Evolutionary conservation across 495 filamentous ascomycete genomes (phyloP).

Genomic region (Filosporella fistucella): DNA sequence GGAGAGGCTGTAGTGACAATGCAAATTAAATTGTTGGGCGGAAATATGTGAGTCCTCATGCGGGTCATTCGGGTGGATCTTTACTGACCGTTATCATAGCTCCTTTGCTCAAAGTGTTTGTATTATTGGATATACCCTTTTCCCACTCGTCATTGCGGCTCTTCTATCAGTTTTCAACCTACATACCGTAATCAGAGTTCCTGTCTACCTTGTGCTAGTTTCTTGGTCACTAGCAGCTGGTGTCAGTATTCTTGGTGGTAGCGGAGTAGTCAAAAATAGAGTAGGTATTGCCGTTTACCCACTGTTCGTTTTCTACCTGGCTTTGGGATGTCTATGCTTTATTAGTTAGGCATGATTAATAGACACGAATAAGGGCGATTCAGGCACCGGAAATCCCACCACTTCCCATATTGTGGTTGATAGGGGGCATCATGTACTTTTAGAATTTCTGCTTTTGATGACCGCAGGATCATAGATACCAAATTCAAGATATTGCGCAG

Average conservation of each 20-base stretch:
- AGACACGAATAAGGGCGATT: too few species aligned
- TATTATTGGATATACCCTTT: constrained; percentile 98
- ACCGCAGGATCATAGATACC: too few species aligned
- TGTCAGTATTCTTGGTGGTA: constrained; percentile 92
- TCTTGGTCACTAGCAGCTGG: constrained; percentile 92
- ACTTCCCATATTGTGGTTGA: too few species aligned
- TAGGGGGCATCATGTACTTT: too few species aligned
- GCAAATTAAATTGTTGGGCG: constrained; percentile 95
- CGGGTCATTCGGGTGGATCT: constrained; percentile 3
- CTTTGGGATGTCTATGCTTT: constrained; percentile 90
- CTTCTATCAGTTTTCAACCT: constrained; percentile 79
- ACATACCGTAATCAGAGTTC: constrained; percentile 73
- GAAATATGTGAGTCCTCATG: constrained; percentile 77
- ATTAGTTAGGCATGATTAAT: constrained; percentile 73
- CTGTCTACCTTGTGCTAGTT: constrained; percentile 82
- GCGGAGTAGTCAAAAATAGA: constrained; percentile 89
- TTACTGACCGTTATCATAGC: constrained; percentile 38
- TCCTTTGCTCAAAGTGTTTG: constrained; percentile 97
- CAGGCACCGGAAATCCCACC: too few species aligned
- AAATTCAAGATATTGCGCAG: too few species aligned
- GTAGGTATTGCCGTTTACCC: constrained; percentile 95
- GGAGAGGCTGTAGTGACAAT: constrained; percentile 96
- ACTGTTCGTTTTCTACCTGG: constrained; percentile 92
- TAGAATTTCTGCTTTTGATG: too few species aligned
- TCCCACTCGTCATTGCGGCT: constrained; percentile 93